These are phyloP conservation scores for Vanrija sp. DNA, from an alignment of 1,284 basidiomycete genomes.

Conservation along the genomic window DNA sequence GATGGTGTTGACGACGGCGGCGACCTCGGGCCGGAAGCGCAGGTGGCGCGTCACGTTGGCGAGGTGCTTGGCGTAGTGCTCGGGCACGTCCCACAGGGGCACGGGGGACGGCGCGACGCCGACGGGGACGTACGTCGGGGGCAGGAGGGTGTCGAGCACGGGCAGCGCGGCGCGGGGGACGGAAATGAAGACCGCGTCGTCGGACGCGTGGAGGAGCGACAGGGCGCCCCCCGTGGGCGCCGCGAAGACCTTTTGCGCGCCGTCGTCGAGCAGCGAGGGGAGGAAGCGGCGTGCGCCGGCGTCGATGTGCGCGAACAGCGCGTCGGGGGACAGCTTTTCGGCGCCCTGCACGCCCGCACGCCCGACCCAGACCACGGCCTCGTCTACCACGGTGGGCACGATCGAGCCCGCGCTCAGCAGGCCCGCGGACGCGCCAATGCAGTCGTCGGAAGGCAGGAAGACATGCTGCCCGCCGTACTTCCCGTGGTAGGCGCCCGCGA, in stretches of 20 bases:
- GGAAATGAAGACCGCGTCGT: slow-evolving; percentile 26
- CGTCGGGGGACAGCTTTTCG: too few species aligned
- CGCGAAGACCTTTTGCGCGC: background rate
- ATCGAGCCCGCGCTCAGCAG: slow-evolving; percentile 17
- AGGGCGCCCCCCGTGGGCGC: slow-evolving; percentile 3
- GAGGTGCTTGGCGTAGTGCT: slow-evolving; percentile 35
- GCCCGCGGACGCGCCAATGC: slow-evolving; percentile 6
- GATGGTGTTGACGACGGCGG: slow-evolving; percentile 56
- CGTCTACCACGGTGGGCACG: slow-evolving; percentile 3
- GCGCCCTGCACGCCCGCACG: slow-evolving; percentile 5
- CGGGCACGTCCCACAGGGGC: slow-evolving; percentile 23
- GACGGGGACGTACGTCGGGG: slow-evolving; percentile 42
- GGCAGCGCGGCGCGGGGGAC: slow-evolving; percentile 30
- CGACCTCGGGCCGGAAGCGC: slow-evolving; percentile 36
- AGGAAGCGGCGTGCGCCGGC: background rate
- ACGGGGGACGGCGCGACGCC: slow-evolving; percentile 23
- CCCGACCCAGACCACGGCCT: slow-evolving; percentile 11
- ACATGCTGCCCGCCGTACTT: slow-evolving; percentile 25
- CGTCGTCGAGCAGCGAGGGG: background rate
- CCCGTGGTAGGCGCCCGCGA: slow-evolving; percentile 26
- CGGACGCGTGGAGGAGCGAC: slow-evolving; percentile 23
- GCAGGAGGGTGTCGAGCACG: slow-evolving; percentile 44
- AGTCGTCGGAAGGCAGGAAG: slow-evolving; percentile 16
- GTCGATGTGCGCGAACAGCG: background rate
- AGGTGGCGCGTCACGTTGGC: slow-evolving; percentile 41